A percentile compares a stretch with the other conserved stretches of the same genome.
Evolutionary conservation across 495 filamentous ascomycete genomes (phyloP).

Genomic region (Astrothelium subdiscretum): DNA sequence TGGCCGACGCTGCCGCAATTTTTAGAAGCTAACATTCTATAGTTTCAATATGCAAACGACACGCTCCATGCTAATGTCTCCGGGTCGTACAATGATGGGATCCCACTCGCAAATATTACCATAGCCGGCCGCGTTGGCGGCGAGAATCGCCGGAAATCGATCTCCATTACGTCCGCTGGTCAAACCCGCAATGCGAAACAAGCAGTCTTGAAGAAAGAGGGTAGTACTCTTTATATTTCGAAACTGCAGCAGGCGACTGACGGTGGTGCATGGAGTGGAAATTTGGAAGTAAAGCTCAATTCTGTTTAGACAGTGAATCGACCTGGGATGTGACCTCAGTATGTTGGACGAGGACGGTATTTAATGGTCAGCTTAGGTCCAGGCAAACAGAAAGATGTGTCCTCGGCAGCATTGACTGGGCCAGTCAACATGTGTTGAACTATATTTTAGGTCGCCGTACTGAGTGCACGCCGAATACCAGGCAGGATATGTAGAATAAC

Average conservation of each 20-base stretch:
- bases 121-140: constrained; percentile 8
- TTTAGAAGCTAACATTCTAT: neutral
- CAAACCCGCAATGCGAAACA: neutral
- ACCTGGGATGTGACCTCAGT: too few relatives aligned
- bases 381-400: too few relatives aligned
- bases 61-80: constrained; percentile 6
- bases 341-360: too few relatives aligned
- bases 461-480: too few relatives aligned
- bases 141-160: neutral
- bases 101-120: constrained; percentile 10
- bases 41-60: constrained; percentile 12
- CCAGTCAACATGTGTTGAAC: too few relatives aligned
- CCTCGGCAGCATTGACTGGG: too few relatives aligned
- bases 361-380: too few relatives aligned
- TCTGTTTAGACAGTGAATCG: too few relatives aligned
- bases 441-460: too few relatives aligned
- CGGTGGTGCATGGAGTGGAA: constrained; percentile 4
- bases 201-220: neutral
- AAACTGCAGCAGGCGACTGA: neutral
- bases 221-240: neutral
- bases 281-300: neutral
- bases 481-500: too few relatives aligned
- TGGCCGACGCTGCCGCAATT: neutral
- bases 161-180: constrained; percentile 1
- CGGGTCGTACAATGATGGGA: constrained; percentile 5